These are phyloP conservation scores for Zygosaccharomyces kombuchaensis DNA, from an alignment of 805 yeast genomes.

Conservation along the genomic window DNA sequence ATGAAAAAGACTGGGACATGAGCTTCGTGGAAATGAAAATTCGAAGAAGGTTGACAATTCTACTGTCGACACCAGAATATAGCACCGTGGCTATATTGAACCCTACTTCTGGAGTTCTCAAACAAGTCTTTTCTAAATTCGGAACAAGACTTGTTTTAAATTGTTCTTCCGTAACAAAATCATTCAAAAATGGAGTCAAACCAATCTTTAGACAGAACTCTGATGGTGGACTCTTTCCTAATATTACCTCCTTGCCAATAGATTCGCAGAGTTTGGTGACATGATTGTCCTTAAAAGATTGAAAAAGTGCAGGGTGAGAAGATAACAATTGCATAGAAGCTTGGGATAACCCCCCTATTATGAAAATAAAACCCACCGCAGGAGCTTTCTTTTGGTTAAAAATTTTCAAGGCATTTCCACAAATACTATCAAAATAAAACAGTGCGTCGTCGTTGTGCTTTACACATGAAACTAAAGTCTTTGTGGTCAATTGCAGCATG, in stretches of 20 bases:
- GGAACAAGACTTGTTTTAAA: constrained; percentile 47
- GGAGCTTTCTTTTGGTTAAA: constrained; percentile 27
- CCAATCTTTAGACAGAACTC: constrained; percentile 41
- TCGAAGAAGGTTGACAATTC: constrained; percentile 41
- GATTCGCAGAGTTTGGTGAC: constrained; percentile 22
- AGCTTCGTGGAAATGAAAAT: constrained; percentile 44
- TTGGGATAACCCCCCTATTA: constrained; percentile 38
- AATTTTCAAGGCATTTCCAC: constrained; percentile 13
- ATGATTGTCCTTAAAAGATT: constrained; percentile 19
- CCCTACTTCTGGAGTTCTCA: constrained; percentile 74
- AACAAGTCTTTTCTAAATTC: constrained; percentile 63
- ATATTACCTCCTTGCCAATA: constrained; percentile 41
- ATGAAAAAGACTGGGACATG: constrained; percentile 46
- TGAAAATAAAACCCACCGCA: constrained; percentile 34
- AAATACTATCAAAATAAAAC: constrained; percentile 11
- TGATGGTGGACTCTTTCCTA: constrained; percentile 43
- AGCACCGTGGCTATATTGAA: constrained; percentile 55
- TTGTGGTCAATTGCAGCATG: constrained; percentile 32
- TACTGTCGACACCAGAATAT: constrained; percentile 27
- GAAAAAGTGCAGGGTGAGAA: constrained; percentile 21
- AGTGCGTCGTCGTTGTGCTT: constrained; percentile 11
- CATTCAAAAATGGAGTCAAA: constrained; percentile 42
- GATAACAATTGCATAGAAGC: constrained; percentile 23
- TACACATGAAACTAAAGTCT: constrained; percentile 20
- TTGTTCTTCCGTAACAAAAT: constrained; percentile 39